Conservation (phyloP, 768 basidiomycete species). For the Termitomyces bulborhizus region DNA sequence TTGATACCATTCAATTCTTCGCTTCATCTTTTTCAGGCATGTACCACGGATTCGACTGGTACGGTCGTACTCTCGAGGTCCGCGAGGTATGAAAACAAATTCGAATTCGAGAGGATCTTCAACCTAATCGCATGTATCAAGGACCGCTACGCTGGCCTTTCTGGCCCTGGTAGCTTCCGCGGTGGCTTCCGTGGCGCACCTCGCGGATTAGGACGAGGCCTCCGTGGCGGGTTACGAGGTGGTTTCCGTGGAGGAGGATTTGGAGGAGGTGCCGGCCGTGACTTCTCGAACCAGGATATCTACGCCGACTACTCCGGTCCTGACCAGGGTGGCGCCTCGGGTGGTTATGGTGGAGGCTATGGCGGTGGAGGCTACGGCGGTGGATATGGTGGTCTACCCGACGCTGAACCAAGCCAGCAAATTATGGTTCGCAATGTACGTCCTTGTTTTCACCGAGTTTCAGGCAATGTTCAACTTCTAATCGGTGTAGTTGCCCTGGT, state of each 20-base stretch:
- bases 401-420: slow-evolving; percentile 88
- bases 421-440: slow-evolving; percentile 98
- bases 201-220: slow-evolving; percentile 26
- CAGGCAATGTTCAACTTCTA: background rate
- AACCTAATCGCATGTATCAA: slow-evolving; percentile 19
- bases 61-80: slow-evolving; percentile 91
- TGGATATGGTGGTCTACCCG: slow-evolving; percentile 28
- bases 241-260: slow-evolving; percentile 50
- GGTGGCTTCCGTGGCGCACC: slow-evolving; percentile 41
- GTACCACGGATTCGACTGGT: slow-evolving; percentile 98
- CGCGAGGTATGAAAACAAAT: slow-evolving; percentile 62
- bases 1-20: background rate
- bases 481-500: slow-evolving; percentile 81
- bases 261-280: slow-evolving; percentile 54
- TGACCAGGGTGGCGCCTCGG: slow-evolving; percentile 52
- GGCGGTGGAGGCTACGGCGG: slow-evolving; percentile 28
- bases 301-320: slow-evolving; percentile 93
- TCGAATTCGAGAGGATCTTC: background rate
- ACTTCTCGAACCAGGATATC: slow-evolving; percentile 83
- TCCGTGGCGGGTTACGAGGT: slow-evolving; percentile 42
- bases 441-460: slow-evolving; percentile 16
- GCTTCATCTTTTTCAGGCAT: slow-evolving; percentile 49
- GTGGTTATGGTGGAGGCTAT: slow-evolving; percentile 25
- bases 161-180: slow-evolving; percentile 61
- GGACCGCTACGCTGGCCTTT: slow-evolving; percentile 87